Conservation (phyloP, 225 moss, liverwort and hornwort genomes). For the Lunularia cruciata region DNA sequence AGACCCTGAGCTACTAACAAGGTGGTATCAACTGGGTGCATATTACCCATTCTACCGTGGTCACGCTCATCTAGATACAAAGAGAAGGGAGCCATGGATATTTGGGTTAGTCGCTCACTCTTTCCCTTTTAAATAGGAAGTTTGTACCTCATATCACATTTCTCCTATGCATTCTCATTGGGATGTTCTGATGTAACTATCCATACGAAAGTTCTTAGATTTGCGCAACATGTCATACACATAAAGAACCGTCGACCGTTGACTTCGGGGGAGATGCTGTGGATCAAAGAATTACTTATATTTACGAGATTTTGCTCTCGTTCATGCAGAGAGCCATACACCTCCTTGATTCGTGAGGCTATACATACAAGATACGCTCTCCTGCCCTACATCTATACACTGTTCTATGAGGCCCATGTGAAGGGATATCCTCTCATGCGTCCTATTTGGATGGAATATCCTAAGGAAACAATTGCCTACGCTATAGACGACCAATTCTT, state of each 20-base stretch:
- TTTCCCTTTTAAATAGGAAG: too few species aligned
- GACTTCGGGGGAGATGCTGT: too few species aligned
- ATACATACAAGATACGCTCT: constrained; percentile 86
- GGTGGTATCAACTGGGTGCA: constrained; percentile 96
- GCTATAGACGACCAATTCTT: constrained; percentile 79
- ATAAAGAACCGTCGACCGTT: too few species aligned
- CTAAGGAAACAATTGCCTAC: constrained; percentile 62
- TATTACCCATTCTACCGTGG: constrained; percentile 93
- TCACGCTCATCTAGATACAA: constrained; percentile 96
- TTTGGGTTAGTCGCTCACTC: constrained; percentile 90
- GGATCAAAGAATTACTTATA: too few species aligned
- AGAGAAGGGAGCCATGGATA: constrained; percentile 94
- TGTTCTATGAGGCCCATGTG: constrained; percentile 85
- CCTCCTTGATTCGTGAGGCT: constrained; percentile 76
- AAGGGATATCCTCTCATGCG: constrained; percentile 89
- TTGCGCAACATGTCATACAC: background rate
- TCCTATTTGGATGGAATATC: constrained; percentile 95
- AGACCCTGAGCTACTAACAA: constrained; percentile 82
- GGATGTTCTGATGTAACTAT: too few species aligned
- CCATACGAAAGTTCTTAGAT: too few species aligned
- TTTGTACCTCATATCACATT: too few species aligned
- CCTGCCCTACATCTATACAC: constrained; percentile 87
- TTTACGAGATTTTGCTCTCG: too few species aligned
- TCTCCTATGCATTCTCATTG: too few species aligned
- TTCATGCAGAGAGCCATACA: constrained; percentile 82